These are phyloP conservation scores for Cantharellus cinnabarinus DNA, from an alignment of 768 basidiomycete genomes.

Conservation along the genomic window DNA sequence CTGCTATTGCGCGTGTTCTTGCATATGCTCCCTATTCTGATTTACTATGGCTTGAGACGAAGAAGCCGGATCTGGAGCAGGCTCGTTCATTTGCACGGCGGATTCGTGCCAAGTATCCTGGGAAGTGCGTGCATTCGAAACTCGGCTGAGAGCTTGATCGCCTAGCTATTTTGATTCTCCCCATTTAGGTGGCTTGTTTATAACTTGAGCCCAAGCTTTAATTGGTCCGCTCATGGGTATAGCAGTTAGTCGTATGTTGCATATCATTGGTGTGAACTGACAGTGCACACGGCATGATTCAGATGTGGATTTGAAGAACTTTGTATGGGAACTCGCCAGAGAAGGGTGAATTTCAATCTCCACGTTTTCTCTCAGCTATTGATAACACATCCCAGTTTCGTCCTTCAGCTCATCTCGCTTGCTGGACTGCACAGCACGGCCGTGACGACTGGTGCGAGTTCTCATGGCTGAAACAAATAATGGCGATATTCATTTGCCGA, in stretches of 20 bases:
- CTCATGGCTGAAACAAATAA: background rate
- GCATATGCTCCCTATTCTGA: conserved; percentile 76
- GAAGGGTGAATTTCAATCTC: conserved; percentile 36
- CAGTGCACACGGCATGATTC: background rate
- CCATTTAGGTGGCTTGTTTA: conserved; percentile 68
- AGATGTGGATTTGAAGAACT: conserved; percentile 62
- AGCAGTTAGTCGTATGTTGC: conserved; percentile 24
- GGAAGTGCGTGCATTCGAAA: conserved; percentile 27
- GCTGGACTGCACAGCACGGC: conserved; percentile 81
- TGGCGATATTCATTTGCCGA: background rate
- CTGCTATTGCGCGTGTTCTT: conserved; percentile 62
- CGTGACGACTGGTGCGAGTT: conserved; percentile 40
- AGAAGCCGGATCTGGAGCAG: conserved; percentile 61
- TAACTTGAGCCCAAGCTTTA: conserved; percentile 86
- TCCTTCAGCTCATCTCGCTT: conserved; percentile 73
- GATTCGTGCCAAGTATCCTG: conserved; percentile 51
- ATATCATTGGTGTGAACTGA: background rate
- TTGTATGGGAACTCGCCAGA: conserved; percentile 77
- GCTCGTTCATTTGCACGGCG: conserved; percentile 58
- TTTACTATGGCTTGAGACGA: conserved; percentile 85
- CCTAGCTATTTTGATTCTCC: background rate
- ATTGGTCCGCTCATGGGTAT: conserved; percentile 75
- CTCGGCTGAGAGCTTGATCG: too few species aligned
- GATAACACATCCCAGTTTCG: conserved; percentile 31
- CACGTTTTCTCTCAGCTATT: background rate